Evolutionary conservation across 306 rosid genomes (phyloP), one percentile per base, ranked within the genome.

Genomic region (Pyrus communis): DNA sequence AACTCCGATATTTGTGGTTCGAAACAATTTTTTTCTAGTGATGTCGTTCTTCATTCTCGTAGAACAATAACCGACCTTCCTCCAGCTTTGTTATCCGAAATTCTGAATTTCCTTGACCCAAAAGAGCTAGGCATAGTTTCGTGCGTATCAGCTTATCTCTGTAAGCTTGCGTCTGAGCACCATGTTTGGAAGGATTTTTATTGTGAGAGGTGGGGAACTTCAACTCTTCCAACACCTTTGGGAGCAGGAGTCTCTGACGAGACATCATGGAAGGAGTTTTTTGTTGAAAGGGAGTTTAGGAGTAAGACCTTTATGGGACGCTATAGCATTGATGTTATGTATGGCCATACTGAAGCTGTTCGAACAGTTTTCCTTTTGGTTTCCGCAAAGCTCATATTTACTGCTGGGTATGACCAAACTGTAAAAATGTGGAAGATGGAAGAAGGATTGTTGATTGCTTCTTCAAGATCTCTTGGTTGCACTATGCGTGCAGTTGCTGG

Each of bases 161-260:
- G 79, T 43, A 64, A 89, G 71, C 78, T 90, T 74, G 93, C 97
- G 0, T 88, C 96, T 2, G 97, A 95, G 73, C 98, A 95, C 76
- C 90, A 86, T 85, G 98, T 89, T 55, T 95, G 98, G 98, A 95
- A 95, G 90, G 91, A 85, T 18, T 95, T 95, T 83, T 95, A 92
- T 79, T 82, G 88, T 84, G 92, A 92, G 80, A 90, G 98, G 80
- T 95, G 98, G 98, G 97, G 92, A 67, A 91, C 89, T 74, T 96
- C 96, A 40, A 45, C 90, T 28, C 58, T 78, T 70, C 84, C 84
- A 0, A 30, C 75, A 35, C 79, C 73, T 15, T 59, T 77, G 76
- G 89, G 78, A 76, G 66, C 89, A 0, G 94, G 71, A 18, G 67
- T 76, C 76, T 33, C 79, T 0, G 82, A 83, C 83, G 96, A 92